Evolutionary conservation across 495 filamentous ascomycete species (phyloP).

Genomic region (Thermothielavioides terrestris): DNA sequence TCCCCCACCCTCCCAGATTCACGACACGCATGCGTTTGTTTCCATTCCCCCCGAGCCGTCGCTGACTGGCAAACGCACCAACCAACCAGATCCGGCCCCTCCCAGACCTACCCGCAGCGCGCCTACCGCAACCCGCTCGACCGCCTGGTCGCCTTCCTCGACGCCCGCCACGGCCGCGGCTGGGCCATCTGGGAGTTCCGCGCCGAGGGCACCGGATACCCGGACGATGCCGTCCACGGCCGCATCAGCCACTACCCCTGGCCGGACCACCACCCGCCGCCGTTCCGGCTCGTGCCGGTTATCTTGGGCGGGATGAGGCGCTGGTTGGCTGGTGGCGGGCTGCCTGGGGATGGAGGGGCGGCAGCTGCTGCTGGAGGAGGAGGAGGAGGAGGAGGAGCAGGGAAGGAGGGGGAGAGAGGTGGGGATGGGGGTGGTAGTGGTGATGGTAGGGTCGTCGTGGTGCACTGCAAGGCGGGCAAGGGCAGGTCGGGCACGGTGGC

Average conservation of each 20-base stretch:
- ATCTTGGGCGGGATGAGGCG: conserved; percentile 88
- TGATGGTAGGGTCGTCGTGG: conserved; percentile 60
- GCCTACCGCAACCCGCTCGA: conserved; percentile 91
- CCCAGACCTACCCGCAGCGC: conserved; percentile 74
- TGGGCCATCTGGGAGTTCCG: conserved; percentile 98
- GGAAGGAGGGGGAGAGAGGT: not conserved
- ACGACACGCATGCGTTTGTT: too few species aligned
- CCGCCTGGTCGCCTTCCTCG: conserved; percentile 73
- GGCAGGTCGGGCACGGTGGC: conserved; percentile 84
- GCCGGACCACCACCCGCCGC: conserved; percentile 95
- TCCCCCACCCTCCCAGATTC: not conserved
- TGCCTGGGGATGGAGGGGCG: not conserved
- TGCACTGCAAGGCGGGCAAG: conserved; percentile 97
- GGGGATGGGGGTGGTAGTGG: not conserved
- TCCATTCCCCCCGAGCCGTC: not conserved
- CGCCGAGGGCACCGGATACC: conserved; percentile 92
- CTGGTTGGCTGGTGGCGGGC: conserved; percentile 59
- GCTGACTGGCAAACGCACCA: not conserved
- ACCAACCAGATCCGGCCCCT: conserved; percentile 62
- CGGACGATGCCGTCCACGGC: conserved; percentile 75
- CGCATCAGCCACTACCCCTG: conserved; percentile 85
- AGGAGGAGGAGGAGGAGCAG: not conserved
- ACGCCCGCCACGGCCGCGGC: conserved; percentile 66
- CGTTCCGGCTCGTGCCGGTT: conserved; percentile 75
- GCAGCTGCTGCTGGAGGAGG: not conserved